A percentile compares a stretch with the other conserved stretches of the same genome.
These are phyloP conservation scores for Orbilia quercus DNA, from an alignment of 2,329 filamentous ascomycete species.

Conservation along the genomic window DNA sequence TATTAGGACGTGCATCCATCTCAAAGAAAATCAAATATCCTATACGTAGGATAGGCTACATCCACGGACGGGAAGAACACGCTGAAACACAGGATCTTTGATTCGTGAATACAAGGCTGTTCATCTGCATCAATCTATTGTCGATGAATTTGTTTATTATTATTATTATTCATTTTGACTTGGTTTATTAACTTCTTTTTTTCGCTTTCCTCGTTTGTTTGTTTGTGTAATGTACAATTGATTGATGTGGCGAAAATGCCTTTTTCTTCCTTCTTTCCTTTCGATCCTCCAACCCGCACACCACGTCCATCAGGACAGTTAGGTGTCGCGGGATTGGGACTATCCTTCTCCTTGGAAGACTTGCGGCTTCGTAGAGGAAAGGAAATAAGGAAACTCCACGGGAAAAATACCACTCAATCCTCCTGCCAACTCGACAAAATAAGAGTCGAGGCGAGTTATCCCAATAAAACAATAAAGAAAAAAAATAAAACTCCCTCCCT, in stretches of 20 bases:
- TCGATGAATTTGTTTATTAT: conserved; percentile 31
- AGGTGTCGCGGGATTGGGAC: conserved; percentile 15
- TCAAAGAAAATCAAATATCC: too few species aligned
- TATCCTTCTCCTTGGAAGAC: neutral
- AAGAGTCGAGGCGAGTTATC: conserved; percentile 8
- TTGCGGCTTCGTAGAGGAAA: conserved; percentile 10
- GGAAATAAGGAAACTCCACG: neutral
- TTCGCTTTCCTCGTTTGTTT: conserved; percentile 22
- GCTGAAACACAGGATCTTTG: conserved; percentile 34
- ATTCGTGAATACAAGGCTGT: conserved; percentile 30
- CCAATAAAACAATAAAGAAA: conserved; percentile 15
- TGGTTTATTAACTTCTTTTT: neutral
- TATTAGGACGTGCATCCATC: conserved; percentile 1
- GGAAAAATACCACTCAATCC: conserved; percentile 6
- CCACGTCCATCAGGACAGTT: conserved; percentile 27
- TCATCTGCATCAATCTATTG: conserved; percentile 52
- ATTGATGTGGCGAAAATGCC: conserved; percentile 39
- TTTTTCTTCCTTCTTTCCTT: too few species aligned
- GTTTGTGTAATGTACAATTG: conserved; percentile 51
- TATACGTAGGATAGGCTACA: neutral
- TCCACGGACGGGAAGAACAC: neutral
- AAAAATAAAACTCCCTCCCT: conserved; percentile 49
- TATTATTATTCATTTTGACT: conserved; percentile 10
- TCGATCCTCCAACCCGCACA: conserved; percentile 31
- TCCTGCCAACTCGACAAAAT: conserved; percentile 6